phyloP scores from a whole-genome alignment of 306 rosid genomes.

The Gastrolobium bilobum region DNA sequence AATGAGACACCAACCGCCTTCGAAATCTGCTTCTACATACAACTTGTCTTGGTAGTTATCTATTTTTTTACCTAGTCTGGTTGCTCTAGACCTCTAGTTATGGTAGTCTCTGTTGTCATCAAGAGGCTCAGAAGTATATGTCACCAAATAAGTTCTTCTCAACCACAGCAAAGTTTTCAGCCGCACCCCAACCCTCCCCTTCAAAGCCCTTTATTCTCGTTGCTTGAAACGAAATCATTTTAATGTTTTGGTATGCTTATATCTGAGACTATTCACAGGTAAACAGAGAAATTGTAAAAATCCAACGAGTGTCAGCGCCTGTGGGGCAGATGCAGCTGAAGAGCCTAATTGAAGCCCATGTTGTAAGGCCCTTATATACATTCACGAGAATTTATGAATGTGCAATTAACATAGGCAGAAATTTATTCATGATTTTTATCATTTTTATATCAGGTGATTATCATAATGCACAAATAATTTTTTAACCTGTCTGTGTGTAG shows the following conservation, averaged over 20 bases:
- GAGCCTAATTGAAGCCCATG: conserved; percentile 95
- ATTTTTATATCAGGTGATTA: conserved; percentile 19
- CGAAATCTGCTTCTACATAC: conserved; percentile 11
- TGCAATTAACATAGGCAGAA: conserved; percentile 10
- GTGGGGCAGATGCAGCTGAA: conserved; percentile 97
- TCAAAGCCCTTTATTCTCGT: not conserved
- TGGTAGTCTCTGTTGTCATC: not conserved
- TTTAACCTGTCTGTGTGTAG: conserved; percentile 54
- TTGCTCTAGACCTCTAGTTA: not conserved
- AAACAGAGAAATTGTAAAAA: conserved; percentile 92
- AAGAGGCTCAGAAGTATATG: not conserved
- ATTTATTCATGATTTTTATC: not conserved
- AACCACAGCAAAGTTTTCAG: not conserved
- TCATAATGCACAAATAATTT: conserved; percentile 15
- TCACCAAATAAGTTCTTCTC: not conserved
- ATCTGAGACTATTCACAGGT: conserved; percentile 63
- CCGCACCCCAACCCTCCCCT: not conserved
- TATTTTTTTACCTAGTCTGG: not conserved
- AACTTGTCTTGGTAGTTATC: not conserved
- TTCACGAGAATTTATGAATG: conserved; percentile 40
- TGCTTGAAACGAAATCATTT: conserved; percentile 16
- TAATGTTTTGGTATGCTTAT: conserved; percentile 37
- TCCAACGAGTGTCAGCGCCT: conserved; percentile 88
- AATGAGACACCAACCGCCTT: conserved; percentile 9
- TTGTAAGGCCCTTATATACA: conserved; percentile 70